Evolutionary conservation across 805 yeast genomes (phyloP).

Genomic region (Brettanomyces nanus): DNA sequence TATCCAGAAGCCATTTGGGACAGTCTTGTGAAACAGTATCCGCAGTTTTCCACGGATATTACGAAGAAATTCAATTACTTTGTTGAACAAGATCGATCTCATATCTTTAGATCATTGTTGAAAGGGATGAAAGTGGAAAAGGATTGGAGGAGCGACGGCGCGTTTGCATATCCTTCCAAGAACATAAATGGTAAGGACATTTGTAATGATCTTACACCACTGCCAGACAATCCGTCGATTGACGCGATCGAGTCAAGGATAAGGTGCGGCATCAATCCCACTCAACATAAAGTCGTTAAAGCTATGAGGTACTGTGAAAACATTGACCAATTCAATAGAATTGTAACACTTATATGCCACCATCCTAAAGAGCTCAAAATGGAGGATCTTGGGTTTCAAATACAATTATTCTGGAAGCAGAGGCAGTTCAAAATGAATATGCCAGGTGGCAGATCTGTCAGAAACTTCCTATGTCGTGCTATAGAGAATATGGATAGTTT

Average conservation of each 20-base stretch:
- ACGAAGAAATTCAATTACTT: slow-evolving; percentile 9
- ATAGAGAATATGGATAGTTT: neutral
- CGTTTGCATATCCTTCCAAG: slow-evolving; percentile 1
- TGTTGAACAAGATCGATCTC: neutral
- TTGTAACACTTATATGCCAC: neutral
- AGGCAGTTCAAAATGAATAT: slow-evolving; percentile 8
- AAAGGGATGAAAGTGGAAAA: neutral
- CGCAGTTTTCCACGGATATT: slow-evolving; percentile 14
- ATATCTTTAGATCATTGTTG: neutral
- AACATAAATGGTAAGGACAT: slow-evolving; percentile 5
- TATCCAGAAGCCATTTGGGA: slow-evolving; percentile 18
- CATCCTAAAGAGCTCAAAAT: neutral
- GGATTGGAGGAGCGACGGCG: neutral
- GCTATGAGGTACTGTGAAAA: neutral
- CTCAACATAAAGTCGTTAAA: slow-evolving; percentile 8
- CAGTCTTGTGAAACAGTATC: slow-evolving; percentile 12
- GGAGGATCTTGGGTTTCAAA: slow-evolving; percentile 10
- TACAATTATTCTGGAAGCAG: slow-evolving; percentile 17
- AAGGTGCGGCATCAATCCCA: slow-evolving; percentile 19
- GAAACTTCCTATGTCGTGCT: slow-evolving; percentile 5
- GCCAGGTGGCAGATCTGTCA: slow-evolving; percentile 6
- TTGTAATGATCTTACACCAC: slow-evolving; percentile 5
- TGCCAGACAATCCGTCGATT: slow-evolving; percentile 10
- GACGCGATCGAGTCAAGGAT: slow-evolving; percentile 17
- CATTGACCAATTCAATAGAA: slow-evolving; percentile 1